Conservation (phyloP, 345 rosid genomes). For the Arabidopsis arenosa region DNA sequence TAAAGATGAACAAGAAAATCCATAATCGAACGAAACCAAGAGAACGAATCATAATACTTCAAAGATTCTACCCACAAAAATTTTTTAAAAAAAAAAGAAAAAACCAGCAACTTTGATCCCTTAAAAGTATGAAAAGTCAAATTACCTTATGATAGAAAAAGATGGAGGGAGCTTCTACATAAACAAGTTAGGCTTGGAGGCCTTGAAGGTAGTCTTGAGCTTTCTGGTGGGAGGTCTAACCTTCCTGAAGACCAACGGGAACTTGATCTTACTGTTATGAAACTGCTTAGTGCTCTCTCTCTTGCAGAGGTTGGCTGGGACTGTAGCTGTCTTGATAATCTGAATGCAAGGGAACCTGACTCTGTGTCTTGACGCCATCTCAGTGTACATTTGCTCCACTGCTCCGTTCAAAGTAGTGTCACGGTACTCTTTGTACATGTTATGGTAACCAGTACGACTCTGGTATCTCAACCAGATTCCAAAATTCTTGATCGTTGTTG, state of each 20-base stretch:
- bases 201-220: conserved; percentile 67
- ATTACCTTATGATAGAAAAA: conserved; percentile 7
- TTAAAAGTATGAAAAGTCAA: conserved; percentile 1
- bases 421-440: conserved; percentile 60
- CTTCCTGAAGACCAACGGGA: conserved; percentile 53
- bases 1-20: conserved; percentile 13
- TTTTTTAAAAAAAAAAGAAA: not conserved
- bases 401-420: conserved; percentile 64
- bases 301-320: conserved; percentile 55
- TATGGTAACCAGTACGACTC: conserved; percentile 62
- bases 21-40: conserved; percentile 10
- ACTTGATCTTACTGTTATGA: conserved; percentile 60
- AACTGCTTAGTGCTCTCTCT: conserved; percentile 69
- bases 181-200: conserved; percentile 57
- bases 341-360: conserved; percentile 71
- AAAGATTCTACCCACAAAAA: conserved; percentile 20
- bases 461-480: conserved; percentile 68
- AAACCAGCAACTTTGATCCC: conserved; percentile 1
- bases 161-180: conserved; percentile 42
- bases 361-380: conserved; percentile 72
- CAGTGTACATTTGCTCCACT: conserved; percentile 68
- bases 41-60: conserved; percentile 9
- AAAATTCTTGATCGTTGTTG: conserved; percentile 63
- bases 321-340: conserved; percentile 64
- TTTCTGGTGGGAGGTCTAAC: conserved; percentile 62